Evolutionary conservation across 805 yeast genomes (phyloP).

Genomic region (Lipomyces mesembrius): DNA sequence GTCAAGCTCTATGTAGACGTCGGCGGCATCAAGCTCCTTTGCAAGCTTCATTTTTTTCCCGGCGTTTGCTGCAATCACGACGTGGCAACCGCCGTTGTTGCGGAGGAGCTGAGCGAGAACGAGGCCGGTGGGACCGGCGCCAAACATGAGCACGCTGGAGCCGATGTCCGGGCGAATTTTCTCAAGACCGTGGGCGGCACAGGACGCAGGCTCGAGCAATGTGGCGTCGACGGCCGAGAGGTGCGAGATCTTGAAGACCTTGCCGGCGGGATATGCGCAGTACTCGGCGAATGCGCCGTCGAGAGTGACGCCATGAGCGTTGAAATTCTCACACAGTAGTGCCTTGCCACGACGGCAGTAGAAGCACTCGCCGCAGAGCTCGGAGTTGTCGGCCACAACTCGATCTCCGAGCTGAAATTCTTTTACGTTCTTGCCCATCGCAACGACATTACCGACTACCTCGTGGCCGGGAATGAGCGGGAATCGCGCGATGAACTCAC

Average conservation of each 20-base stretch:
- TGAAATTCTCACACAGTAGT: conserved; percentile 34
- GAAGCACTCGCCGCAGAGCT: conserved; percentile 34
- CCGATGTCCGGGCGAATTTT: conserved; percentile 35
- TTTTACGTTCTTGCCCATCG: conserved; percentile 31
- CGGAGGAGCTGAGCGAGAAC: conserved; percentile 35
- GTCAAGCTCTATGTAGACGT: conserved; percentile 32
- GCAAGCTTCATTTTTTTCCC: conserved; percentile 35
- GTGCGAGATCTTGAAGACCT: conserved; percentile 34
- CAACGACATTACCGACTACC: conserved; percentile 36
- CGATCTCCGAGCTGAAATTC: conserved; percentile 29
- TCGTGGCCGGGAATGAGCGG: conserved; percentile 37
- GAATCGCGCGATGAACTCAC: conserved; percentile 34
- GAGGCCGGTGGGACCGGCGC: conserved; percentile 37
- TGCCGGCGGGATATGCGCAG: conserved; percentile 36
- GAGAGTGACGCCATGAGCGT: conserved; percentile 35
- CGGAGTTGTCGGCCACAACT: conserved; percentile 37
- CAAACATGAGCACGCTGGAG: conserved; percentile 34
- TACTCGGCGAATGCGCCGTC: conserved; percentile 36
- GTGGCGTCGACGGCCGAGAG: conserved; percentile 33
- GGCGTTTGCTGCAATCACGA: conserved; percentile 33
- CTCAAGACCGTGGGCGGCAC: conserved; percentile 36
- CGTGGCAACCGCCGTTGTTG: conserved; percentile 36
- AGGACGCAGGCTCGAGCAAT: conserved; percentile 35
- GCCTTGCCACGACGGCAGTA: conserved; percentile 36
- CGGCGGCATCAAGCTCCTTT: conserved; percentile 30